Base-by-base conservation (phyloP, 108 stramenopile genomes). In the Nitzschia palea region DNA sequence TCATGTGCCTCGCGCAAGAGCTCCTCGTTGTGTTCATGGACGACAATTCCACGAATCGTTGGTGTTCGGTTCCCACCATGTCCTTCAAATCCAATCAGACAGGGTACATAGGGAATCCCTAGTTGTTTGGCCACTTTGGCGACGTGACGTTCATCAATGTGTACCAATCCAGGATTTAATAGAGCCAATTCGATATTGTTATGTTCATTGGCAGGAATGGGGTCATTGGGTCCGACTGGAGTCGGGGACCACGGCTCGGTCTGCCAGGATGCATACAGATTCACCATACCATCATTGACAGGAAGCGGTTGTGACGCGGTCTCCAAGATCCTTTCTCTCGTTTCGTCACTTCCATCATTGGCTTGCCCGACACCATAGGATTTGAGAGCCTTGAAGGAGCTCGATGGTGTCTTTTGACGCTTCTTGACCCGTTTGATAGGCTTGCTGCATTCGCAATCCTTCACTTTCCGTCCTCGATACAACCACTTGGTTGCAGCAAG, bases 81-180 rank as follows among this genome's bases (percentile, higher is more conserved):
- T 1, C 84, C 86, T 60, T 95, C 90, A 66, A 88, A 95, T 1
- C 91, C 94, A n/a, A 88, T 27, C 69, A 95, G 69, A 51, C 94
- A 95, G 0, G 94, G 94, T 32, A 88, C 89, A 52, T 95, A 95
- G 0, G 93, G 88, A 44, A 95, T 80, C 10, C 75, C 79, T 9
- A 95, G 70, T 60, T 85, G 79, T 47, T 86, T 84, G 14, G 94
- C 94, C 3, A 89, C 81, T 22, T 58, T 68, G 4, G 89, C 74
- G 4, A 90, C 65, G 25, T 80, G 58, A 23, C 66, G 64, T 32
- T 72, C 48, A 17, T 90, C 86, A 45, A 93, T 62, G 59, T 95
- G 94, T 0, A 80, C 86, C 36, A 95, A 74, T 0, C 94, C 94
- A 17, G 94, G 94, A 68, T 92, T 92, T 50, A 95, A 35, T 20